Base-by-base conservation (phyloP, 129 eudicot species). In the Flaveria linearis region DNA sequence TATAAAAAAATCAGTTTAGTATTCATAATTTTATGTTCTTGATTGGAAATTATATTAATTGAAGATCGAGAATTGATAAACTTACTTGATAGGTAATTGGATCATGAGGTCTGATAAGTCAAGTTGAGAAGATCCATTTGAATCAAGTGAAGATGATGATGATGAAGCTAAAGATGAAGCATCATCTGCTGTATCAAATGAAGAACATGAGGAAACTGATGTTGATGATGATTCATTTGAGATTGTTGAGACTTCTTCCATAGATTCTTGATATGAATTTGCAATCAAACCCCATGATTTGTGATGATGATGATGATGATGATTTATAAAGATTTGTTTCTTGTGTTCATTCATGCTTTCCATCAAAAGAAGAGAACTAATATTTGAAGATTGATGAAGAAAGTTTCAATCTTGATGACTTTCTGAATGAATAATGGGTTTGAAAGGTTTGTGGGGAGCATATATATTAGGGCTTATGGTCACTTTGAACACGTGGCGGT, bases 81-180 rank as follows among this genome's bases (percentile, higher is more conserved):
- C 88, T 89, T 81, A 92, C 97, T 92, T 92, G 89, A 92, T 87
- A 58, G 97, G 97, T 46, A 91, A 66, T 11, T 91, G 77, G 43
- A 78, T 64, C 97, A 88, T 88, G 64, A 88, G 84, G 42, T 84
- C 88, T 15, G 91, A 80, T 41, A 91, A 76, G 42, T 91, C 91
- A 81, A 79, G 87, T 22, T 82, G 46, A 78, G 90, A 78, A 75
- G 85, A 83, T 64, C 26, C 65, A 10, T 84, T 49, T 33, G 71
- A 75, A 20, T 80, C 67, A 7, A 55, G 62, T 72, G 88, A 66
- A 30, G 93, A 90, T 17, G 89, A 84, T 63, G 69, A 63, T 28
- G 69, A 30, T 30, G 22, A 62, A 10, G 66, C 1, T 60, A 12
- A 60, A 63, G 91, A 64, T 52, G 96, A 80, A 14, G 88, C 93